phyloP scores from a whole-genome alignment of 305 asterid genomes.

The Nicotiana rustica region DNA sequence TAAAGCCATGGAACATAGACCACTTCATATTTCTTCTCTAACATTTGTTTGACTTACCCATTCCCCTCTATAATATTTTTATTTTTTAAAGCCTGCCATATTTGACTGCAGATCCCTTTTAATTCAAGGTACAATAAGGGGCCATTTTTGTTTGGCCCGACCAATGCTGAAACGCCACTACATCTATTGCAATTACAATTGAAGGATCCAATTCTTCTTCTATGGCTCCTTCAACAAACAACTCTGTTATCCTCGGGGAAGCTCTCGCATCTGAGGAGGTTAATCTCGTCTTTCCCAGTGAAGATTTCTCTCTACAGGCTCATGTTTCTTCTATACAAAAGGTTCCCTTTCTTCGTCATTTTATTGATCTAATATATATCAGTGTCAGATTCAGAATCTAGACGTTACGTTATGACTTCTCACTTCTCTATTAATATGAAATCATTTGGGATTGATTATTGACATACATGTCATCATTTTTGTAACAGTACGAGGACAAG shows the following conservation, averaged over 20 bases:
- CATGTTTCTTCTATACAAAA: constrained; percentile 66
- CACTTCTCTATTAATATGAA: no score
- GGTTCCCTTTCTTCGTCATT: constrained; percentile 40
- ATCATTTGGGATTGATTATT: neutral
- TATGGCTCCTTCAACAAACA: constrained; percentile 29
- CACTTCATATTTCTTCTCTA: neutral
- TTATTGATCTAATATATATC: no score
- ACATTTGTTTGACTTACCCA: neutral
- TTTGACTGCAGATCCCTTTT: neutral
- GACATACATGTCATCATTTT: neutral
- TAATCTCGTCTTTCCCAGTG: constrained; percentile 68
- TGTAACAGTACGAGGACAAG: constrained; percentile 71
- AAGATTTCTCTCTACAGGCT: constrained; percentile 65
- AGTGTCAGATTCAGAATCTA: neutral
- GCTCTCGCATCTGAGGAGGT: constrained; percentile 83
- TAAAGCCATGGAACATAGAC: neutral
- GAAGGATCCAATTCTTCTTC: neutral
- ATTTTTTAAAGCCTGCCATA: neutral
- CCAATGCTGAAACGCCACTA: neutral
- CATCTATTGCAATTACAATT: neutral
- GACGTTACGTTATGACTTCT: no score
- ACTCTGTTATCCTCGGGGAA: constrained; percentile 75
- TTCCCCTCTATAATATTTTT: neutral
- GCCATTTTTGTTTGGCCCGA: neutral
- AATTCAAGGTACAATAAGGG: neutral